These are phyloP conservation scores for Aspergillus kassunensis DNA, from an alignment of 495 filamentous ascomycete species.

Conservation along the genomic window DNA sequence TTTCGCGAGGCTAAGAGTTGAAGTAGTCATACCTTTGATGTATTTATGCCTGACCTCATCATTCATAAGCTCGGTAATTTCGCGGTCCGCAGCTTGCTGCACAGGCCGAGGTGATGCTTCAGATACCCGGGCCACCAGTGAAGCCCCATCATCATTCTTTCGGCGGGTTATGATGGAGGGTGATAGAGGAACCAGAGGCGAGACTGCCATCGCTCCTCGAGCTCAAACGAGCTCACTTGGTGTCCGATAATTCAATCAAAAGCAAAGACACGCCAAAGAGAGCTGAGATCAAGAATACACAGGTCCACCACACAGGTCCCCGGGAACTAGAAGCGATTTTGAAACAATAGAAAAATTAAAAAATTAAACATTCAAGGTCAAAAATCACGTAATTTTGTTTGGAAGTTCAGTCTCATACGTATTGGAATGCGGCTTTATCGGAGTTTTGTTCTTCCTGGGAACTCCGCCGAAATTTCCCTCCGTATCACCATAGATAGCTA, in stretches of 20 bases:
- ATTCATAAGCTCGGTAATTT: slow-evolving; percentile 84
- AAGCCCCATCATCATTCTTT: slow-evolving; percentile 27
- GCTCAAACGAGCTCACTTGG: slow-evolving; percentile 2
- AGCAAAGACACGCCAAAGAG: too few relatives aligned
- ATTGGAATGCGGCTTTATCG: too few relatives aligned
- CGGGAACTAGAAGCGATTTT: neutral
- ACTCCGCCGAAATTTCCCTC: slow-evolving; percentile 36
- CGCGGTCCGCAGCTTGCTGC: slow-evolving; percentile 35
- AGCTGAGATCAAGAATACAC: too few relatives aligned
- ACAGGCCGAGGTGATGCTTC: slow-evolving; percentile 9
- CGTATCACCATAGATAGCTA: neutral
- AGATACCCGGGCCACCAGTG: too few relatives aligned
- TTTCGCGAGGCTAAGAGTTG: neutral
- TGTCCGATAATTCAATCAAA: neutral
- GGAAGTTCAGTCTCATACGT: neutral
- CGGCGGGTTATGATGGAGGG: slow-evolving; percentile 32
- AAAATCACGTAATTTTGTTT: too few relatives aligned
- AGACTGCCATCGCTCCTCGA: slow-evolving; percentile 35
- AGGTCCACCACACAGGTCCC: too few relatives aligned
- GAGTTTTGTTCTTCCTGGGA: slow-evolving; percentile 37
- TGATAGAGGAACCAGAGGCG: slow-evolving; percentile 38
- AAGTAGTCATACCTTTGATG: slow-evolving; percentile 61
- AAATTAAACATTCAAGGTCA: too few relatives aligned
- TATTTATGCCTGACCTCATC: slow-evolving; percentile 83
- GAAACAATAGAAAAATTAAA: too few relatives aligned